Percentiles rank a stretch among this genome's conserved stretches.
These are phyloP conservation scores for Pinus tabuliformis DNA, from an alignment of 75 land plant genomes.

Conservation along the genomic window DNA sequence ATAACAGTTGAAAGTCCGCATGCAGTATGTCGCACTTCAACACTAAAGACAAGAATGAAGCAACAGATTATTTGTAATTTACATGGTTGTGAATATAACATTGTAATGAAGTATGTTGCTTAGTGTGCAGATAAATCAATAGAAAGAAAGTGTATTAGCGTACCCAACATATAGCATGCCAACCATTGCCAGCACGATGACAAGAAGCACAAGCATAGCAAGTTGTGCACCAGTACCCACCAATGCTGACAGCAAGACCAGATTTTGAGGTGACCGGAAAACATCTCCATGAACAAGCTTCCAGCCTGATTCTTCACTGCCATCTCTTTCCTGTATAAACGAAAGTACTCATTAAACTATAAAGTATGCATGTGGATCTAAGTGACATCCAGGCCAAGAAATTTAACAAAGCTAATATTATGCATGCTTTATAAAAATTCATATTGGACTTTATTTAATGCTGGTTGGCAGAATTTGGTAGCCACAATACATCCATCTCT, in stretches of 20 bases:
- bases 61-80: neutral
- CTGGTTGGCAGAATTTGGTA: neutral
- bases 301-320: slow-evolving; percentile 38
- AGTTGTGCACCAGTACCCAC: slow-evolving; percentile 36
- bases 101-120: neutral
- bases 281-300: slow-evolving; percentile 47
- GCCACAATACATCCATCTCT: neutral
- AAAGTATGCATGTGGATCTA: neutral
- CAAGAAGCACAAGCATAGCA: slow-evolving; percentile 27
- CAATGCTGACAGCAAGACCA: slow-evolving; percentile 30
- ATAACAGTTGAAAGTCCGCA: neutral
- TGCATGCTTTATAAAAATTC: neutral
- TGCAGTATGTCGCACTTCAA: neutral
- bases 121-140: neutral
- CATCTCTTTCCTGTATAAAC: slow-evolving; percentile 29
- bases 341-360: slow-evolving; percentile 5
- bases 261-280: slow-evolving; percentile 23
- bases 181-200: slow-evolving; percentile 31
- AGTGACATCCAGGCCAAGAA: neutral
- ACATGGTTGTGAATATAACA: neutral
- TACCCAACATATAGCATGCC: slow-evolving; percentile 46
- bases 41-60: neutral
- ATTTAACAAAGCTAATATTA: slow-evolving; percentile 4
- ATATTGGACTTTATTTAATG: neutral
- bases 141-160: neutral